Evolutionary conservation across 306 rosid species (phyloP).

Genomic region (Dalbergia cultrata): DNA sequence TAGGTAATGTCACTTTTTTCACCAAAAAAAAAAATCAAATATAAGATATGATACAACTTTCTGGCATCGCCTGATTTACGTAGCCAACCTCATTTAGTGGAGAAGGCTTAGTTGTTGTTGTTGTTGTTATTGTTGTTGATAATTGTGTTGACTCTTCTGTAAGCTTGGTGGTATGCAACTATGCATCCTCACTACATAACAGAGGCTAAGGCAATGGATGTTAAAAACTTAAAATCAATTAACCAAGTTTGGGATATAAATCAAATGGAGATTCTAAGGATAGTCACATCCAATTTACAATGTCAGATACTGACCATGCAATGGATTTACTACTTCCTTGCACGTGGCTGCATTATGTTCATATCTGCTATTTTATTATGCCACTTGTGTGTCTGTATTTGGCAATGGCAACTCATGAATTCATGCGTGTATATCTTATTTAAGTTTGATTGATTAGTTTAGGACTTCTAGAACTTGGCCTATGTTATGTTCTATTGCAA

Average conservation of each 20-base stretch:
- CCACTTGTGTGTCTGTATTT: background rate
- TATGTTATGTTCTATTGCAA: too few relatives aligned
- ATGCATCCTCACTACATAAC: background rate
- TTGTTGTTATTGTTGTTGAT: background rate
- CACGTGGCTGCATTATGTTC: background rate
- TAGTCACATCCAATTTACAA: background rate
- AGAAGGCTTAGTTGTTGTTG: too few relatives aligned
- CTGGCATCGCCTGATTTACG: too few relatives aligned
- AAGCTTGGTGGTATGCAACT: background rate
- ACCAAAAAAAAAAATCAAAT: background rate
- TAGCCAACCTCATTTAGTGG: too few relatives aligned
- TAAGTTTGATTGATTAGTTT: background rate
- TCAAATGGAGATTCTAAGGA: background rate
- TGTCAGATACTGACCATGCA: background rate
- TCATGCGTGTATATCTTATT: background rate
- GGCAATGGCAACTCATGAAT: background rate
- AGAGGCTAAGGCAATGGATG: background rate
- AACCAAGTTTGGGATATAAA: background rate
- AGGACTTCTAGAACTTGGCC: background rate
- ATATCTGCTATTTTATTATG: background rate
- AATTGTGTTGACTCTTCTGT: background rate
- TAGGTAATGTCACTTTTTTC: conserved; percentile 59
- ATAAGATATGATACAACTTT: too few relatives aligned
- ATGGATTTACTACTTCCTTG: background rate
- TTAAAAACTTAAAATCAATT: background rate